These are phyloP conservation scores for Phaeosphaeriaceae sp. DNA, from an alignment of 2,329 filamentous ascomycete genomes.

Conservation along the genomic window DNA sequence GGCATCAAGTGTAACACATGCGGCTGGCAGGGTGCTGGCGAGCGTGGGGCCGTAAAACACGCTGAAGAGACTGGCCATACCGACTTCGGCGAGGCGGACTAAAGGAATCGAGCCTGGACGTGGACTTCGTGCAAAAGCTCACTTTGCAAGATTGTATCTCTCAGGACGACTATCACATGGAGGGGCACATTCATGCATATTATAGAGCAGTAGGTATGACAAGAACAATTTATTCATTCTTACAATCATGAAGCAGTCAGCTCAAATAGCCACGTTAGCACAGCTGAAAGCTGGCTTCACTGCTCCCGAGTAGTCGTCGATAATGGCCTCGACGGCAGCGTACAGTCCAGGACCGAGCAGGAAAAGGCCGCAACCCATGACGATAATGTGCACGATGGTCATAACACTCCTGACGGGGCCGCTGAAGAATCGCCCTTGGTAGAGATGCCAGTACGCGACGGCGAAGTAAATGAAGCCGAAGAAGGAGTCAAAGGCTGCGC, in stretches of 20 bases:
- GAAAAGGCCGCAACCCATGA: conserved; percentile 57
- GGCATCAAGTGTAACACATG: conserved; percentile 79
- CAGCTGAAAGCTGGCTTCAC: conserved; percentile 59
- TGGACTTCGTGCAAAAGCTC: not conserved
- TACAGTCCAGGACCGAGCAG: conserved; percentile 61
- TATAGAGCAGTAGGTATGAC: not conserved
- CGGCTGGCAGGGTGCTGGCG: conserved; percentile 71
- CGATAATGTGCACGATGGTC: conserved; percentile 55
- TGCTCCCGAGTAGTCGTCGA: conserved; percentile 56
- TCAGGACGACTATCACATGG: not conserved
- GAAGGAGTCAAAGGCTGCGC: conserved; percentile 86
- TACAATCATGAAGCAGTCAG: not conserved
- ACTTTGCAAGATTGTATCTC: not conserved
- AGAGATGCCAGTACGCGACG: conserved; percentile 78
- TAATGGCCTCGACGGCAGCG: conserved; percentile 60
- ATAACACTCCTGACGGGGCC: conserved; percentile 47
- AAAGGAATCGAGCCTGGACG: not conserved
- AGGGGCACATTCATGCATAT: not conserved
- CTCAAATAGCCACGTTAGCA: conserved; percentile 56
- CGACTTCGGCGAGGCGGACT: conserved; percentile 44
- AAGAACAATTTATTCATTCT: not conserved
- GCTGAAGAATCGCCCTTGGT: conserved; percentile 64
- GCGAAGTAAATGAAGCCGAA: conserved; percentile 96
- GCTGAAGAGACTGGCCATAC: conserved; percentile 62
- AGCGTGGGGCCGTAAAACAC: conserved; percentile 68